Evolutionary conservation across 352 stramenopile genomes (phyloP), one percentile per base, ranked within the genome.

Genomic region (Phytopythium cucurbitacearum): DNA sequence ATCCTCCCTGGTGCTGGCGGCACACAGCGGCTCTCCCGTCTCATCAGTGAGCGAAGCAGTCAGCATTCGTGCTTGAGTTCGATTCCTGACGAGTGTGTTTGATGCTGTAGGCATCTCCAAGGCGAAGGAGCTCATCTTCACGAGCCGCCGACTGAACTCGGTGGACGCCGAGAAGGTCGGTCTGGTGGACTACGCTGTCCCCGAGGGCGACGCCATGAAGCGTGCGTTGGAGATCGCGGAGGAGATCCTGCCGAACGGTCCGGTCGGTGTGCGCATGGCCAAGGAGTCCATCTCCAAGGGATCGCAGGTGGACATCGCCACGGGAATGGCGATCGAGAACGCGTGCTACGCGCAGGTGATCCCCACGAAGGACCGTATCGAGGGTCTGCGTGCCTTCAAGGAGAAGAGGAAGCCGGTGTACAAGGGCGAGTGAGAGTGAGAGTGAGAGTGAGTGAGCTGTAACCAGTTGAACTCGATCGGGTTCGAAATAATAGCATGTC

Each of bases 111-210:
- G 80, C 4, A 67, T 92, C 28, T 88, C 89, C 15, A 93, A 93
- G 63, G 93, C 93, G 8, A 98, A 98, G 63, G 91, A 98, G 58
- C 78, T 98, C 34, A 97, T 98, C 59, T 98, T 94, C 64, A 97
- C 91, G 5, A 92, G 80, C 39, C 76, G 86, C n/a, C 80, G 85
- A 32, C 73, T 98, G 7, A 67, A 69, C 45, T 83, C 83, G 0
- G 65, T 81, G 28, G 63, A 79, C 49, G 94, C 89, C 12, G 74
- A 86, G 56, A 76, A 88, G 59, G 77, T 96, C 16, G 92, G 92
- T 0, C 65, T 98, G 4, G 89, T 97, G 5, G 84, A 97, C 52
- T 88, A 96, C 15, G 73, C 89, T 0, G 90, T 97, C 11, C 57
- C 71, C 7, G 74, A 84, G 60, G 80, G 75, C 15, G 65, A 62